Conservation (phyloP, 2,329 filamentous ascomycete species). For the Stagonosporopsis cucurbitacearum region DNA sequence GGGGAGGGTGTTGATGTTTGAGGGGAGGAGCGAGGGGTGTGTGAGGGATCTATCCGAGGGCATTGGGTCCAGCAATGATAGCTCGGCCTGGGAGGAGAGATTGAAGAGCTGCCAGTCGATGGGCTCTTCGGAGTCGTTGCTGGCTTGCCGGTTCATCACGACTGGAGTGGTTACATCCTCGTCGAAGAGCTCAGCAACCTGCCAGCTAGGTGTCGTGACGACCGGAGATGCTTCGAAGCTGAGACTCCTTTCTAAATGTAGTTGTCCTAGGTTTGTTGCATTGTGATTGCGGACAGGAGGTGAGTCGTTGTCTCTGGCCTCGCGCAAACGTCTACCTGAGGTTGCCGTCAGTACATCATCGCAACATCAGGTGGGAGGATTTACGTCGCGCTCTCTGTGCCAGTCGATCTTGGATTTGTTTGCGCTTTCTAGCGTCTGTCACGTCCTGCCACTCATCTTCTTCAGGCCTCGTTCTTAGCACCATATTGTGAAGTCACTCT, state of each 20-base stretch:
- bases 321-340: constrained; percentile 2
- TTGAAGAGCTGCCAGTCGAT: neutral
- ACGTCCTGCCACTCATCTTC: constrained; percentile 46
- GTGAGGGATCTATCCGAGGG: neutral
- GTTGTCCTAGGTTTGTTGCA: constrained; percentile 5
- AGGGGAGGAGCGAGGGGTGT: neutral
- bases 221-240: too few species aligned
- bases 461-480: constrained; percentile 28
- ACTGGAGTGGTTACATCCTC: neutral
- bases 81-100: neutral
- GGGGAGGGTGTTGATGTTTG: constrained; percentile 1
- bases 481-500: constrained; percentile 13
- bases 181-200: neutral
- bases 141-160: neutral
- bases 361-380: too few species aligned
- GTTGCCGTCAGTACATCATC: neutral
- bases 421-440: constrained; percentile 47
- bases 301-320: constrained; percentile 9
- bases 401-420: constrained; percentile 51
- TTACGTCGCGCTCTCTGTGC: constrained; percentile 50
- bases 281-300: constrained; percentile 29
- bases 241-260: neutral
- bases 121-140: neutral
- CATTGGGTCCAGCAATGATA: neutral
- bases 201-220: neutral